Evolutionary conservation across 495 filamentous ascomycete species (phyloP).

Genomic region (Penicillium roqueforti): DNA sequence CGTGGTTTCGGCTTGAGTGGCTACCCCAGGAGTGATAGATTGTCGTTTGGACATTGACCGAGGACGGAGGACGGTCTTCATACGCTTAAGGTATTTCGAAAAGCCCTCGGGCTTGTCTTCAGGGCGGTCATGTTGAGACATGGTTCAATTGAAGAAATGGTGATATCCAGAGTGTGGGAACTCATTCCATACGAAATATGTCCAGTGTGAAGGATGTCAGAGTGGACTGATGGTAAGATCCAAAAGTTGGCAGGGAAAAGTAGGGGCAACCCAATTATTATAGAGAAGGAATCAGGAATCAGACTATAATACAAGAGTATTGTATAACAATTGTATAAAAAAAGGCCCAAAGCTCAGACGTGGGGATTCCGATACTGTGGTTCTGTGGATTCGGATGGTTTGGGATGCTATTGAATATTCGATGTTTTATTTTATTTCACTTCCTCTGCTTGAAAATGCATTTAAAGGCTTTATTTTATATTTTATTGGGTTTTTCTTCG

Average conservation of each 20-base stretch:
- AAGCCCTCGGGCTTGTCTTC: constrained; percentile 59
- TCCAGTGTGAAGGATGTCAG: neutral
- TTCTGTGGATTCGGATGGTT: neutral
- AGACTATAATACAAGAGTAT: neutral
- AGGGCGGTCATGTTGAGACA: constrained; percentile 27
- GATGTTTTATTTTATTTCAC: neutral
- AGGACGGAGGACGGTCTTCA: constrained; percentile 60
- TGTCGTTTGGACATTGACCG: constrained; percentile 42
- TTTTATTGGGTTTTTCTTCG: too few species aligned
- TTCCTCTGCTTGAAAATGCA: neutral
- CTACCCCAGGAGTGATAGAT: constrained; percentile 18
- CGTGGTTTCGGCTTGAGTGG: constrained; percentile 21
- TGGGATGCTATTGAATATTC: neutral
- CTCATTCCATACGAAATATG: constrained; percentile 15
- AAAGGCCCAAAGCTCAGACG: neutral
- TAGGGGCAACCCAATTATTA: neutral
- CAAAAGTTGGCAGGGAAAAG: neutral
- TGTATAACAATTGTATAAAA: neutral
- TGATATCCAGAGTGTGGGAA: constrained; percentile 6
- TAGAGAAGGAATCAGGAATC: neutral
- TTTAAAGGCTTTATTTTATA: too few species aligned
- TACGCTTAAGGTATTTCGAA: constrained; percentile 56
- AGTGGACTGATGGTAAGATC: neutral
- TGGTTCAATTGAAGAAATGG: constrained; percentile 22
- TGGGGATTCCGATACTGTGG: constrained; percentile 3